Evolutionary conservation across 2,329 filamentous ascomycete species (phyloP).

Genomic region (Myriangium duriaei): DNA sequence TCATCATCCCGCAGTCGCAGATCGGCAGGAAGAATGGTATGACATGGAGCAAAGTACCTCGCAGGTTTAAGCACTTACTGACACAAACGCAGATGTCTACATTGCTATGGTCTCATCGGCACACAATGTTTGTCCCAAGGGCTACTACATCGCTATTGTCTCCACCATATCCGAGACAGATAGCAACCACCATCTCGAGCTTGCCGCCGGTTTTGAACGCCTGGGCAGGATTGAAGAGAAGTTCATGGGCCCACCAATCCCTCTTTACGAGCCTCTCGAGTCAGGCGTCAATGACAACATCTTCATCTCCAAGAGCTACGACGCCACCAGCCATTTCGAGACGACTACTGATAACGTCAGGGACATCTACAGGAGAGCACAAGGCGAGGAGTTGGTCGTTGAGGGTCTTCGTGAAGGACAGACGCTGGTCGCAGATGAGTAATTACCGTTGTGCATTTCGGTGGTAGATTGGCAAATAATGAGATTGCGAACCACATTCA

Average conservation of each 20-base stretch:
- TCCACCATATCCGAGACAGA: conserved; percentile 89
- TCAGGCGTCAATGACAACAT: conserved; percentile 77
- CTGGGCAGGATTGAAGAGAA: conserved; percentile 92
- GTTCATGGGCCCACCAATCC: conserved; percentile 88
- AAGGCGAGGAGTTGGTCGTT: conserved; percentile 75
- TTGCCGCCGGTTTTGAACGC: conserved; percentile 81
- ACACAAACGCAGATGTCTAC: conserved; percentile 63
- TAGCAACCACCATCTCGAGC: conserved; percentile 90
- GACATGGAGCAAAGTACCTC: conserved; percentile 19
- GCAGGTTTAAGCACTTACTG: background rate
- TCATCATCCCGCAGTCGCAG: conserved; percentile 97
- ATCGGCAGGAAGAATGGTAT: conserved; percentile 90
- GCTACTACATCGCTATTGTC: conserved; percentile 97
- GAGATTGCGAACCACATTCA: too few species aligned
- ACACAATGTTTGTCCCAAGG: conserved; percentile 97
- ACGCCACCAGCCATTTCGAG: conserved; percentile 96
- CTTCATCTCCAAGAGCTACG: conserved; percentile 98
- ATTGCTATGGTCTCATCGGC: conserved; percentile 89
- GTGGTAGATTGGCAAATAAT: conserved; percentile 3
- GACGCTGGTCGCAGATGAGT: conserved; percentile 54
- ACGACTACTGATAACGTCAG: conserved; percentile 84
- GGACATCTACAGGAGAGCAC: conserved; percentile 77
- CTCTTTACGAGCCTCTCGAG: conserved; percentile 82
- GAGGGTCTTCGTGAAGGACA: conserved; percentile 74
- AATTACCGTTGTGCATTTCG: conserved; percentile 3